These are phyloP conservation scores for Geranomyces michiganensis DNA, from an alignment of 192 early-diverging fungal species.

Conservation along the genomic window DNA sequence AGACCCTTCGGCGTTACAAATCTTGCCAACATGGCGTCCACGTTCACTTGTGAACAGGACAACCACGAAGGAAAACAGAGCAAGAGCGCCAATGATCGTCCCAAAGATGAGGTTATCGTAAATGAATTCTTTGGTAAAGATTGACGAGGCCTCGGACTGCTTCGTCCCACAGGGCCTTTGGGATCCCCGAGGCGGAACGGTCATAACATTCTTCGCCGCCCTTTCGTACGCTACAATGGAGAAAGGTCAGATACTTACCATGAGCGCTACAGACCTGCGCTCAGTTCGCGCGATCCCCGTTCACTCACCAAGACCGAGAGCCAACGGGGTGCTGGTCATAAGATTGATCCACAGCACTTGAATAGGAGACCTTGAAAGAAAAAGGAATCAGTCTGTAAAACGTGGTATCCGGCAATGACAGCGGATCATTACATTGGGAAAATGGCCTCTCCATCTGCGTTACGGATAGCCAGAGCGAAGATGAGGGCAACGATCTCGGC, in stretches of 20 bases:
- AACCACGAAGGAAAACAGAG: constrained; percentile 61
- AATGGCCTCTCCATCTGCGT: constrained; percentile 59
- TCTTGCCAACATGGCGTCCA: constrained; percentile 45
- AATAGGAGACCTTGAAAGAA: no score
- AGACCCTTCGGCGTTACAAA: constrained; percentile 59
- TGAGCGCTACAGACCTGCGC: no score
- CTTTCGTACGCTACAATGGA: no score
- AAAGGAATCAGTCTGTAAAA: constrained; percentile 74
- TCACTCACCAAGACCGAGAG: no score
- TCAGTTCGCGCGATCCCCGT: no score
- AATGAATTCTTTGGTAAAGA: constrained; percentile 68
- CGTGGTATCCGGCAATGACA: constrained; percentile 80
- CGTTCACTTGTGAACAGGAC: background rate
- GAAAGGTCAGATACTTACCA: no score
- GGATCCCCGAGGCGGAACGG: no score
- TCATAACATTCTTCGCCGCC: no score
- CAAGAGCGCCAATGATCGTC: constrained; percentile 63
- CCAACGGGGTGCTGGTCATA: no score
- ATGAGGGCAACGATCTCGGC: constrained; percentile 66
- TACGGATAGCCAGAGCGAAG: constrained; percentile 63
- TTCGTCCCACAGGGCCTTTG: no score
- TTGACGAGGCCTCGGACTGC: constrained; percentile 20
- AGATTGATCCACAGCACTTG: constrained; percentile 61
- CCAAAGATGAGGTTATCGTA: constrained; percentile 74
- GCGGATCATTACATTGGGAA: constrained; percentile 85